Conservation (phyloP, 306 rosid genomes). For the Clitoria ternatea region DNA sequence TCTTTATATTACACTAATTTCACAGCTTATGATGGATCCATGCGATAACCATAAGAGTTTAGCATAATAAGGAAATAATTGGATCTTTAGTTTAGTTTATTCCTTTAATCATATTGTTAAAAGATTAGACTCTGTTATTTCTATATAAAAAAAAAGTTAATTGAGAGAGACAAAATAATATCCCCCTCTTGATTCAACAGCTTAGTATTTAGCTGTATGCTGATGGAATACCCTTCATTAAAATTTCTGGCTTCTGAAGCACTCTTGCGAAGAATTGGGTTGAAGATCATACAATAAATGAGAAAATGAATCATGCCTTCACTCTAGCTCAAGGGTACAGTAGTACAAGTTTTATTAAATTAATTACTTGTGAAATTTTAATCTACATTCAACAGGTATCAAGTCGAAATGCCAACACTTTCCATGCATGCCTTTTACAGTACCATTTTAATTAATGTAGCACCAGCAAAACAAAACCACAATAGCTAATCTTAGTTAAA, state of each 20-base stretch:
- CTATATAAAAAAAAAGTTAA: too few relatives aligned
- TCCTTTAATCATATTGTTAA: too few relatives aligned
- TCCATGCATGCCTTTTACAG: neutral
- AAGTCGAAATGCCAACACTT: slow-evolving; percentile 10
- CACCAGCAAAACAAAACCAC: neutral
- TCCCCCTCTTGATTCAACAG: too few relatives aligned
- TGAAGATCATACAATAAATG: neutral
- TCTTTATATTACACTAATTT: too few relatives aligned
- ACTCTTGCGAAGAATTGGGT: neutral
- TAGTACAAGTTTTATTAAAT: neutral
- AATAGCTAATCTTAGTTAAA: neutral
- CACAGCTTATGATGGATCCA: too few relatives aligned
- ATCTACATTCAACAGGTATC: slow-evolving; percentile 22
- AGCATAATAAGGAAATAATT: too few relatives aligned
- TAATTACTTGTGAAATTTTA: slow-evolving; percentile 30
- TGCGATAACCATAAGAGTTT: too few relatives aligned
- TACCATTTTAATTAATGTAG: neutral
- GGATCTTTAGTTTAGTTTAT: too few relatives aligned
- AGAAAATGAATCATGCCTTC: neutral
- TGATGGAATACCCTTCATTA: too few relatives aligned
- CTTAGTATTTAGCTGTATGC: too few relatives aligned
- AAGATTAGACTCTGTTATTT: too few relatives aligned
- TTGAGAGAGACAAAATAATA: too few relatives aligned
- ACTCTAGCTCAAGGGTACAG: neutral
- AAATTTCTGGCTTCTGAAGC: neutral